Percentiles rank a stretch among this genome's conserved stretches.
Conservation (phyloP, 306 rosid genomes). For the Delonix regia region DNA sequence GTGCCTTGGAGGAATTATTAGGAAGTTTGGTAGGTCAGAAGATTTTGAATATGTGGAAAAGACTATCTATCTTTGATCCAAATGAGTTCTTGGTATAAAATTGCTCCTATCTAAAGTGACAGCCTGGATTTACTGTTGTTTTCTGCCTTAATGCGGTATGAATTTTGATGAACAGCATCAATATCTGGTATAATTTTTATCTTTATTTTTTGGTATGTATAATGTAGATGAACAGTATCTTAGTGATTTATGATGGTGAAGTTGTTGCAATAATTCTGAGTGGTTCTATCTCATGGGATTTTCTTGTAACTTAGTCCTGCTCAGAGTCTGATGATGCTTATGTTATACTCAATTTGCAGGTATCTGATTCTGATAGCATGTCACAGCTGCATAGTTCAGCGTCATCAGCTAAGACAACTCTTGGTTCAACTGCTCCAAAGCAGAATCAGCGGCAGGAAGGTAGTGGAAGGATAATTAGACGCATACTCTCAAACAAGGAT, state of each 20-base stretch:
- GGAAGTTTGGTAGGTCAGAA: neutral
- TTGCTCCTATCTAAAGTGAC: conserved; percentile 1
- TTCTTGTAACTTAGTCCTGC: conserved; percentile 5
- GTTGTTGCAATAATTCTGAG: conserved; percentile 12
- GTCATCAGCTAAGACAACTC: conserved; percentile 43
- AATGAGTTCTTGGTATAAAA: neutral
- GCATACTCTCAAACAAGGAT: conserved; percentile 67
- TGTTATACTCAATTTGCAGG: conserved; percentile 41
- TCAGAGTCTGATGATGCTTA: conserved; percentile 24
- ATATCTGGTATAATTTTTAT: neutral
- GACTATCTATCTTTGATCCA: neutral
- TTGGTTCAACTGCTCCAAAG: conserved; percentile 44
- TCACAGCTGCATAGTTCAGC: conserved; percentile 44
- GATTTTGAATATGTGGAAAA: neutral
- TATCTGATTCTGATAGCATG: conserved; percentile 40
- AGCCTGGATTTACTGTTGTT: conserved; percentile 5
- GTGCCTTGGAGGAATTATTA: conserved; percentile 18
- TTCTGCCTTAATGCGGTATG: conserved; percentile 15
- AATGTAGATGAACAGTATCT: neutral
- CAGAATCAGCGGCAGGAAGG: conserved; percentile 61
- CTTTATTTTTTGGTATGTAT: neutral
- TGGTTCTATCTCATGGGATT: conserved; percentile 16
- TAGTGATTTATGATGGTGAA: neutral
- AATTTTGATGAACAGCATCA: conserved; percentile 20
- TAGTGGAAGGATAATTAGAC: conserved; percentile 59